Conservation (phyloP, 345 rosid species). For the Eucalyptus urophylla region DNA sequence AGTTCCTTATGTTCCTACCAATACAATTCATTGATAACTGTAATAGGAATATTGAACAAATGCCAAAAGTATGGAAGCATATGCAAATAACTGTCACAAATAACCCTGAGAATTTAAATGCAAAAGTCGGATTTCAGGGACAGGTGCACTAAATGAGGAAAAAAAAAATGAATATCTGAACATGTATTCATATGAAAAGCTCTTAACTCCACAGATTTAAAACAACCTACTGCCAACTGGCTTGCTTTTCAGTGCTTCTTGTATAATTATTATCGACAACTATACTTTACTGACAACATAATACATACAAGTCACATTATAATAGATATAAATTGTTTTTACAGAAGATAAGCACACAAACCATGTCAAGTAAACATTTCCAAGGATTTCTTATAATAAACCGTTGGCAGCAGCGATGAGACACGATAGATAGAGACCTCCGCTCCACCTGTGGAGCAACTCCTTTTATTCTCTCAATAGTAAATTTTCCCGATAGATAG, state of each 20-base stretch:
- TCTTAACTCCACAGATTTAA: background rate
- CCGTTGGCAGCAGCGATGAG: background rate
- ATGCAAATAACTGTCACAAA: background rate
- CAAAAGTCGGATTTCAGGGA: background rate
- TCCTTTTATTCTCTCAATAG: background rate
- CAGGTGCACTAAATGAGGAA: background rate
- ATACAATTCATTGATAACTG: background rate
- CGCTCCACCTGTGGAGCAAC: background rate
- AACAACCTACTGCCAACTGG: background rate
- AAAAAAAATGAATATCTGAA: background rate
- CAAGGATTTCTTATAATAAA: background rate
- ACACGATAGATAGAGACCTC: background rate
- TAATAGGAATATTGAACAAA: background rate
- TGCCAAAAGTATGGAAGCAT: background rate
- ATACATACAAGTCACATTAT: background rate
- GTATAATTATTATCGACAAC: background rate
- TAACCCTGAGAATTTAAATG: background rate
- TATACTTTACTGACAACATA: background rate
- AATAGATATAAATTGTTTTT: background rate
- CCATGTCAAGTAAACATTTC: background rate
- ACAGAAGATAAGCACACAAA: background rate
- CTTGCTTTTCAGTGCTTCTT: background rate
- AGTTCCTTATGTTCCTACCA: background rate
- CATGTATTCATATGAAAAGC: background rate
- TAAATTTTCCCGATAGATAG: background rate